Base-by-base conservation (phyloP, 495 filamentous ascomycete species). In the Physcia stellaris region DNA sequence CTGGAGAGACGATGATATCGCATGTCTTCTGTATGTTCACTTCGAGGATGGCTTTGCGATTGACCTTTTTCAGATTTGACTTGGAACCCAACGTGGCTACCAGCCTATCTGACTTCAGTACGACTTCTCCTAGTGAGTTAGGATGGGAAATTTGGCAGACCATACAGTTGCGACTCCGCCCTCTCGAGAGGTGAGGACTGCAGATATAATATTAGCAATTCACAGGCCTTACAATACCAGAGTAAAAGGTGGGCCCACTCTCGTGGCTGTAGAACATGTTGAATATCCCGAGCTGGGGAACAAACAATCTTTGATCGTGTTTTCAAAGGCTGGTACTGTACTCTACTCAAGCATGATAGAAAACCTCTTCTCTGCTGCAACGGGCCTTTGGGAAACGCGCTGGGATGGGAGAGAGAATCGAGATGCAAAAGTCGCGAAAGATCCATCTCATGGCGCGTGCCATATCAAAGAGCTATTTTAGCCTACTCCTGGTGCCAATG, bases 251-350 rank as follows among this genome's bases (percentile, higher is more conserved):
- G 24, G 35, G 53, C 75, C 50, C 64, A 88, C 86, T 83, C 58
- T 92, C 86, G 59, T 90, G 80, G 52, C 81, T 90, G 59, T 92
- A 94, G 52, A 94, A 94, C 86, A 94, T 94, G n/a, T n/a, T n/a
- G n/a, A n/a, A n/a, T n/a, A n/a, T n/a, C n/a, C n/a, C n/a, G n/a
- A n/a, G n/a, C n/a, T n/a, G n/a, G n/a, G n/a, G n/a, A n/a, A n/a
- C n/a, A n/a, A n/a, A n/a, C n/a, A n/a, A n/a, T n/a, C n/a, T n/a
- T n/a, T n/a, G n/a, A n/a, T n/a, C n/a, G n/a, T n/a, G n/a, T n/a
- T n/a, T n/a, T n/a, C n/a, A n/a, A n/a, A n/a, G n/a, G n/a, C n/a
- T n/a, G n/a, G n/a, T n/a, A n/a, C n/a, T n/a, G n/a, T n/a, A n/a
- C n/a, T n/a, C n/a, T n/a, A n/a, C n/a, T n/a, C n/a, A n/a, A n/a